Evolutionary conservation across 768 basidiomycete species (phyloP), one percentile per base, ranked within the genome.

Genomic region (Pulveroboletus sp.): DNA sequence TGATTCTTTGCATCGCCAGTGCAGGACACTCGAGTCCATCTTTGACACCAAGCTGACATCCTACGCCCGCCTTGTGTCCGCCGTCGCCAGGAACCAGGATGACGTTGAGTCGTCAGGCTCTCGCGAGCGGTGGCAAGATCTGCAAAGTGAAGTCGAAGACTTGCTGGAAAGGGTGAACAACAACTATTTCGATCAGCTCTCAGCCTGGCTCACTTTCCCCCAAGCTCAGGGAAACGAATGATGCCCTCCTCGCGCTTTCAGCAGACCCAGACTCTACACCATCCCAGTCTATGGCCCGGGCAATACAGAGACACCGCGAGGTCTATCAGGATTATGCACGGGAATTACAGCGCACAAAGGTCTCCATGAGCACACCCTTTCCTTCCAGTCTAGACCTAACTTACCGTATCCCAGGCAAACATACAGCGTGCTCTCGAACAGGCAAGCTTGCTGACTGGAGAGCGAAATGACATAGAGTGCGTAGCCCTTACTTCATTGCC

Each of bases 391-490:
- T 42, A 3, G 14, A 35, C 33, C 39, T 58, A 6, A 58, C 27
- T n/a, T 8, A 17, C 30, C 33, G n/a, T n/a, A 14, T 44, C 27
- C 6, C 57, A 87, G 93, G 72, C 78, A 18, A 94, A 90, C 65
- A 82, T 93, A 18, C 80, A 91, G 59, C 76, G 82, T 49, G 91
- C 92, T 0, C 69, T 94, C 39, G 87, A 94, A 60, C 83, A 92
- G 63, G 88, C 85, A 1, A 95, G 91, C 64, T 72, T 99, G 14
- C 77, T 99, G 18, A 84, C 80, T 39, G 92, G 91, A 8, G 94
- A 98, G 4, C 79, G 94, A 56, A 93, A 94, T 58, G 96, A 99
- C 60, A 98, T 98, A 57, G 92, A 93, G 94, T 95, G 59, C 39
- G 85, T 69, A 10, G 24, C 32, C 32, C 15, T 45, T 37, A 10